Conservation (phyloP, 768 basidiomycete genomes). For the Xerocomellus intermedius region DNA sequence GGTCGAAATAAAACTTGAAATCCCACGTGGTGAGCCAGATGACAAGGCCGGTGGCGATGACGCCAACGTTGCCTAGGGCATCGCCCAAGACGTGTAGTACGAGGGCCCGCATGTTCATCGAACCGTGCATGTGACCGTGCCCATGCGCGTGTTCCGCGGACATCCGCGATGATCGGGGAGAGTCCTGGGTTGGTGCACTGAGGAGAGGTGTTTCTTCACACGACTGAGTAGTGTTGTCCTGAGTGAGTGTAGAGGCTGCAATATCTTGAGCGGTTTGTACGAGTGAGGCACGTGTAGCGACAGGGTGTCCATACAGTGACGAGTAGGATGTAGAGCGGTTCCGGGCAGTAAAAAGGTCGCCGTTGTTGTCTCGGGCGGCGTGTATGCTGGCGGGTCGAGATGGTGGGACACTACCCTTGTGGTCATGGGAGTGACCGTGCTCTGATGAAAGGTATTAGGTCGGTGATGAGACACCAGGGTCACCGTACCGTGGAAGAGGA, state of each 20-base stretch:
- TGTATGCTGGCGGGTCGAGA: slow-evolving; percentile 42
- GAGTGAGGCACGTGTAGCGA: slow-evolving; percentile 66
- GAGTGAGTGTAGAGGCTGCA: slow-evolving; percentile 36
- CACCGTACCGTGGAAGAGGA: slow-evolving; percentile 87
- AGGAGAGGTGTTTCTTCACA: slow-evolving; percentile 51
- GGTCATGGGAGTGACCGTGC: slow-evolving; percentile 61
- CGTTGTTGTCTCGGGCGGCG: slow-evolving; percentile 10
- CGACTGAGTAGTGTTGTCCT: slow-evolving; percentile 5
- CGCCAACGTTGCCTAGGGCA: slow-evolving; percentile 96
- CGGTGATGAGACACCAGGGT: slow-evolving; percentile 4
- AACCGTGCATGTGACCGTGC: slow-evolving; percentile 51
- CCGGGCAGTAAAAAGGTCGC: slow-evolving; percentile 27
- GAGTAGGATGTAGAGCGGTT: slow-evolving; percentile 47
- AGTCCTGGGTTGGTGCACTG: not conserved
- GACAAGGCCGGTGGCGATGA: slow-evolving; percentile 91
- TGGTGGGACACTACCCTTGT: slow-evolving; percentile 36
- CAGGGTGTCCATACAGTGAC: slow-evolving; percentile 73
- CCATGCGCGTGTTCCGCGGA: slow-evolving; percentile 18
- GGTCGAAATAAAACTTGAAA: slow-evolving; percentile 92
- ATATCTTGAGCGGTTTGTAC: slow-evolving; percentile 86
- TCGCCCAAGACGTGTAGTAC: slow-evolving; percentile 94
- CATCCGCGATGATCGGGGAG: slow-evolving; percentile 9
- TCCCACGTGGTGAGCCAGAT: slow-evolving; percentile 88
- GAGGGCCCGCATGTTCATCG: slow-evolving; percentile 99
- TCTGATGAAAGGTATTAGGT: slow-evolving; percentile 37